Base-by-base conservation (phyloP, 331 rosid genomes). In the Acacia pycnantha region DNA sequence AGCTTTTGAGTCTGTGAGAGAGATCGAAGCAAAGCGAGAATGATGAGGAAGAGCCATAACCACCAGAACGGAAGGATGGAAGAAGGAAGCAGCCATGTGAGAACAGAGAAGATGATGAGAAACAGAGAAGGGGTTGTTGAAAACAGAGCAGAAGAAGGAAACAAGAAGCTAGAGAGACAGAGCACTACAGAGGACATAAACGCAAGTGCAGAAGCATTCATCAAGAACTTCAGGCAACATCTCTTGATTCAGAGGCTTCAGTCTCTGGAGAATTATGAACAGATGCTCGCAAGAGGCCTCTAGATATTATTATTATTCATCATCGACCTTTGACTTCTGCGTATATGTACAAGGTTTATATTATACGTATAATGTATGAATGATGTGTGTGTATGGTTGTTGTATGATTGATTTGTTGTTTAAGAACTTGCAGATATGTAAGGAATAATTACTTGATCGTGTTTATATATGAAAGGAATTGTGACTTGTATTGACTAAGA, bases 141-240 rank as follows among this genome's bases (percentile, higher is more conserved):
- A 26, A 81, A 85, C 51, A 85, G 65, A 61, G 84, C 74, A 15
- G 14, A 11, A 1, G 21, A 50, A 5, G 72, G 61, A 29, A 8
- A 71, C 27, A 86, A 43, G 88, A 85, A 89, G 74, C 77, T 85
- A 3, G 97, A 92, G 89, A 87, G 87, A 66, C 86, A 89, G 69
- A 40, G 88, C 4, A 78, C 7, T 4, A 4, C 92, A n/a, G 88
- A 88, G 79, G 97, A 93, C 26, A 85, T 95, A 59, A 85, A 95
- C 47, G 91, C 86, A 41, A 92, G 98, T 22, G 97, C 98, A 0
- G 98, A 93, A 26, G 94, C 94, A 3, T 95, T 95, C 86, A 95
- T 95, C 85, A 88, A 90, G 87, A 95, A 90, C 61, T 95, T 95
- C 91, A 88, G 93, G 85, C 82, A 90, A 26, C 97, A 95, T 74